Evolutionary conservation across 2,329 filamentous ascomycete genomes (phyloP).

Genomic region (Exophiala dermatitidis): DNA sequence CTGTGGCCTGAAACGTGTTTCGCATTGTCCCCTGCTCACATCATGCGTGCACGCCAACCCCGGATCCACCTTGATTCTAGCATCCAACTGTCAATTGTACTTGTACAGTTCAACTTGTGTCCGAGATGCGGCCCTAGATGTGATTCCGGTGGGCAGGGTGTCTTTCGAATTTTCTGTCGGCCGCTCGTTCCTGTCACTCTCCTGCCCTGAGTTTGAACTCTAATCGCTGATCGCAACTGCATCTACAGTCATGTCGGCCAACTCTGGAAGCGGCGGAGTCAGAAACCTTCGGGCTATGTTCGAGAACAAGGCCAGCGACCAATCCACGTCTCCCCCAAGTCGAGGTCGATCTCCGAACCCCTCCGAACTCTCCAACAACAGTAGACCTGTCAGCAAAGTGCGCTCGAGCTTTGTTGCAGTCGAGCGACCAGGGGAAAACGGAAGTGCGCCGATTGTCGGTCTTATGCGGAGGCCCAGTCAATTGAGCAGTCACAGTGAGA

Average conservation of each 20-base stretch:
- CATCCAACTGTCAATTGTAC: constrained; percentile 1
- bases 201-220: neutral
- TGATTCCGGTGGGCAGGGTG: too few relatives aligned
- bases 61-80: constrained; percentile 17
- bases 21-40: constrained; percentile 3
- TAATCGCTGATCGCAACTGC: constrained; percentile 11
- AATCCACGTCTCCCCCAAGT: constrained; percentile 55
- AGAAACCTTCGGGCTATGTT: constrained; percentile 74
- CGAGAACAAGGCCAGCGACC: constrained; percentile 61
- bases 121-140: too few relatives aligned
- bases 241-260: constrained; percentile 29
- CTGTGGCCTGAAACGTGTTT: constrained; percentile 18
- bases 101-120: too few relatives aligned
- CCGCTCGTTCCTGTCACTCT: neutral
- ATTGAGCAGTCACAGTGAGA: constrained; percentile 27
- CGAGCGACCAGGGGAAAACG: constrained; percentile 45
- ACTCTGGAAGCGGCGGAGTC: constrained; percentile 51
- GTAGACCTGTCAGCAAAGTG: constrained; percentile 65
- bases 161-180: neutral
- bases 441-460: constrained; percentile 34
- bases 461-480: constrained; percentile 36
- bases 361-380: constrained; percentile 36
- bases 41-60: constrained; percentile 4
- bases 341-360: constrained; percentile 61
- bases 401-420: constrained; percentile 68